Conservation (phyloP, 306 rosid species). For the Dryas alaskensis region DNA sequence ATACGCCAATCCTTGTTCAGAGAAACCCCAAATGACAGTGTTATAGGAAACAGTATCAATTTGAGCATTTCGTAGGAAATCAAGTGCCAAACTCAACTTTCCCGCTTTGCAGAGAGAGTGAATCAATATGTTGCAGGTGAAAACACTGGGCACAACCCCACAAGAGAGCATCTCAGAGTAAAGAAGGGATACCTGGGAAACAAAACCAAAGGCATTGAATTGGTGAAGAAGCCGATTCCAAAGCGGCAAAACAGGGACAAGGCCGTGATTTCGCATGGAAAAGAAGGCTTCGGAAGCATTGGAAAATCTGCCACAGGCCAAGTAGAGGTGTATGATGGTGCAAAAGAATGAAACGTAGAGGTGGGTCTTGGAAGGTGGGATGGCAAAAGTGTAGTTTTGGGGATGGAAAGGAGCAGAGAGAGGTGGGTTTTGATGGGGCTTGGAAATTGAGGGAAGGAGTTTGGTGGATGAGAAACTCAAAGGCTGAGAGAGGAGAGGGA, state of each 20-base stretch:
- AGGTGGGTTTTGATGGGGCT: slow-evolving; percentile 17
- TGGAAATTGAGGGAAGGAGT: slow-evolving; percentile 17
- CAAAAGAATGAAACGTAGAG: slow-evolving; percentile 65
- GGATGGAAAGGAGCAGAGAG: slow-evolving; percentile 14
- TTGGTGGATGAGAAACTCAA: slow-evolving; percentile 27
- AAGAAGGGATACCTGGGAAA: slow-evolving; percentile 56
- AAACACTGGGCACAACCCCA: slow-evolving; percentile 62
- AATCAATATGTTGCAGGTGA: slow-evolving; percentile 60
- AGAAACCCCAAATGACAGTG: slow-evolving; percentile 70
- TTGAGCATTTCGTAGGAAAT: slow-evolving; percentile 41
- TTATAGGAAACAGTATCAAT: slow-evolving; percentile 62
- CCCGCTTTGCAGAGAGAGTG: slow-evolving; percentile 72
- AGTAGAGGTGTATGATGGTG: slow-evolving; percentile 69
- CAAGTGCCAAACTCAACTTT: slow-evolving; percentile 54
- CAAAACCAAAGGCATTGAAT: slow-evolving; percentile 59
- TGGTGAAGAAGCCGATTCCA: slow-evolving; percentile 61
- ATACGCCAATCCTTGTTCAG: slow-evolving; percentile 49
- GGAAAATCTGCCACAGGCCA: slow-evolving; percentile 48
- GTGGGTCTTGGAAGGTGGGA: slow-evolving; percentile 41
- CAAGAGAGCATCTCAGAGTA: slow-evolving; percentile 52
- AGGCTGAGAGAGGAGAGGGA: slow-evolving; percentile 1
- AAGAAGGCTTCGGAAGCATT: slow-evolving; percentile 47
- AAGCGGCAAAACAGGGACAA: slow-evolving; percentile 50
- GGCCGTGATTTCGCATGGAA: slow-evolving; percentile 49
- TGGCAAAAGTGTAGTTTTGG: slow-evolving; percentile 15